Evolutionary conservation across 2,329 filamentous ascomycete genomes (phyloP).

Genomic region (Paecilomyces fulvus): DNA sequence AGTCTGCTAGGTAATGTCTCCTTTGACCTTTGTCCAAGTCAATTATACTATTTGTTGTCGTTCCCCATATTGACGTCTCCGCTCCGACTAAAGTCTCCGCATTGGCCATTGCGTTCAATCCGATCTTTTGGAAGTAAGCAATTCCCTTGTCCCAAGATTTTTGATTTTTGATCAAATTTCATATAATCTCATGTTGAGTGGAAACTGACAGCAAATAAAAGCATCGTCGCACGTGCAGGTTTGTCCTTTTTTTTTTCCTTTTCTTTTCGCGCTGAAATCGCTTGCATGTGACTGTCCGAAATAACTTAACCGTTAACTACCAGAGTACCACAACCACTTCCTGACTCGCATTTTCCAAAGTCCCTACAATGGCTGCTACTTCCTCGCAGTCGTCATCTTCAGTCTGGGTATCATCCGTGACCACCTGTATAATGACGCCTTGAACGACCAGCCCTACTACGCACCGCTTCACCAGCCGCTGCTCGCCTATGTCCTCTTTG

Average conservation of each 20-base stretch:
- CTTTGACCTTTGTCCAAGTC: neutral
- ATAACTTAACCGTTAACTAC: conserved; percentile 8
- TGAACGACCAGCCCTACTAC: conserved; percentile 67
- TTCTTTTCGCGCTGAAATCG: conserved; percentile 3
- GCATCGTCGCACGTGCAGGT: conserved; percentile 79
- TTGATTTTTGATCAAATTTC: conserved; percentile 1
- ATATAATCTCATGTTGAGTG: conserved; percentile 8
- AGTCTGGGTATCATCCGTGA: conserved; percentile 83
- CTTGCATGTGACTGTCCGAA: conserved; percentile 6
- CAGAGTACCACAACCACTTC: conserved; percentile 86
- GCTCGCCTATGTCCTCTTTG: conserved; percentile 63
- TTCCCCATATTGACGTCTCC: conserved; percentile 6
- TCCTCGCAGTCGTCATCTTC: conserved; percentile 83
- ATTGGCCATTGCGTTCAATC: conserved; percentile 82
- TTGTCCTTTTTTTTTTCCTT: conserved; percentile 13
- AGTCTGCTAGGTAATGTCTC: conserved; percentile 55
- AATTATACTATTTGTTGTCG: neutral
- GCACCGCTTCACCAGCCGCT: conserved; percentile 59
- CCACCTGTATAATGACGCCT: conserved; percentile 74
- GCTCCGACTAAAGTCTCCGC: conserved; percentile 57
- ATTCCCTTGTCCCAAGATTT: conserved; percentile 2
- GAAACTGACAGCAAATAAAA: conserved; percentile 37
- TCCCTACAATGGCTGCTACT: conserved; percentile 75
- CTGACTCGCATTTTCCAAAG: conserved; percentile 82
- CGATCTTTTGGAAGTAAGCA: conserved; percentile 97